Evolutionary conservation across 1,284 basidiomycete species (phyloP), one percentile per base, ranked within the genome.

Genomic region (Heterobasidion annosum): DNA sequence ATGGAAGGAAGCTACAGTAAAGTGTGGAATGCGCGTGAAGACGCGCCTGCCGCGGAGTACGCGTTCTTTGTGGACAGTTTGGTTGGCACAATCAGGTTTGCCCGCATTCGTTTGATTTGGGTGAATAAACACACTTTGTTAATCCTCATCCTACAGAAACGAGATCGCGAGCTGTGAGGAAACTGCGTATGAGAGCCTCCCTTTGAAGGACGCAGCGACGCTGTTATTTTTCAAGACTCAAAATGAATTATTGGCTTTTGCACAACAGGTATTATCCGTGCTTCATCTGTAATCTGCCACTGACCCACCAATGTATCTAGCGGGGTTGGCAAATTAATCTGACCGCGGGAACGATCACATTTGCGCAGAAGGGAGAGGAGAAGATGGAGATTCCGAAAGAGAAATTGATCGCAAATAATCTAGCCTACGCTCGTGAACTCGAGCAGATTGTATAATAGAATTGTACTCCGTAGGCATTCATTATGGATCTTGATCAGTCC

Each of bases 1-100:
- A 99, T 99, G 96, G 97, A 99, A 69, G 96, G 96, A 40, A 90
- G 88, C 64, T 99, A 99, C 69, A 93, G 91, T 69, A 97, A 98
- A 69, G 95, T 99, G 3, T 99, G 96, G 93, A 85, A 91, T 61
- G 93, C 95, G 45, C 82, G 93, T 61, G 88, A 91, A 60, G 85
- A 93, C 63, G 92, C 89, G 1, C 89, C 89, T 1, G 80, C 84
- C 37, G 86, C 90, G 57, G 93, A 96, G 67, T 94, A 94, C 74
- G 86, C 84, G 62, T 91, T 88, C 74, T 96, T 96, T 65, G 85
- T 94, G 13, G 88, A 94, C 65, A 88, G 88, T 62, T 72, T 96
- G 58, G 91, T 96, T 85, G 87, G 86, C n/a, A 96, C 93, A 3
- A 95, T 96, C 61, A 75, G 92, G 88, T 90, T 57, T 65, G 16